Evolutionary conservation across 176 grass and related monocot species (phyloP), one percentile per base, ranked within the genome.

Genomic region (Rhynchospora breviuscula): DNA sequence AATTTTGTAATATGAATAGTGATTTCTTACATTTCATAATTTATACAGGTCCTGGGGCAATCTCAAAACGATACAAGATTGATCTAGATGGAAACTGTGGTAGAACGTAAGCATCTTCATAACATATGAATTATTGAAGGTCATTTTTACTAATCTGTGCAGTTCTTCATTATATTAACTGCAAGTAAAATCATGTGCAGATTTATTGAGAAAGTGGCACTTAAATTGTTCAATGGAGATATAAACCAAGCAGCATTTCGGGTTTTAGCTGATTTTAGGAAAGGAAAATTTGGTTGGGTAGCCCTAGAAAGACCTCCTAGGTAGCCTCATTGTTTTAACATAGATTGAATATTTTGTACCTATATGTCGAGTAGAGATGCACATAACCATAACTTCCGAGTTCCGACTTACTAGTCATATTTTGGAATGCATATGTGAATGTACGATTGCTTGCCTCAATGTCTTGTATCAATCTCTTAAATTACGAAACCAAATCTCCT

Each of bases 221-320:
- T 90, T 22, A 86, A 95, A 81, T 80, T 93, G 67, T 96, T 96
- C 85, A 93, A 86, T 83, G 97, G 91, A 89, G 97, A 99, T 78
- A 63, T 85, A 59, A 95, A 49, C 33, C 97, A 99, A 60, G 93
- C 93, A 63, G 86, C 88, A 68, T 95, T 95, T 75, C 93, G 89
- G 22, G 91, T 99, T 23, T 89, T 99, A 70, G 90, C 85, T 18
- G 96, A 95, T 82, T 95, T 92, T 29, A 88, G 96, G 79, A 95
- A 95, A 90, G 96, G 96, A 12, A 99, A 89, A 83, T 93, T 99
- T 85, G 91, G 93, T 21, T 95, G 96, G 88, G 83, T 90, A 63
- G 93, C 89, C 17, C 84, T 99, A 22, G 96, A 99, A 80, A 93
- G 93, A 80, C 96, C 92, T 86, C 91, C 96, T 68, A 89, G 79